A percentile compares a stretch with the other conserved stretches of the same genome.
Conservation (phyloP, 352 stramenopile species). For the Pythium coloratum region DNA sequence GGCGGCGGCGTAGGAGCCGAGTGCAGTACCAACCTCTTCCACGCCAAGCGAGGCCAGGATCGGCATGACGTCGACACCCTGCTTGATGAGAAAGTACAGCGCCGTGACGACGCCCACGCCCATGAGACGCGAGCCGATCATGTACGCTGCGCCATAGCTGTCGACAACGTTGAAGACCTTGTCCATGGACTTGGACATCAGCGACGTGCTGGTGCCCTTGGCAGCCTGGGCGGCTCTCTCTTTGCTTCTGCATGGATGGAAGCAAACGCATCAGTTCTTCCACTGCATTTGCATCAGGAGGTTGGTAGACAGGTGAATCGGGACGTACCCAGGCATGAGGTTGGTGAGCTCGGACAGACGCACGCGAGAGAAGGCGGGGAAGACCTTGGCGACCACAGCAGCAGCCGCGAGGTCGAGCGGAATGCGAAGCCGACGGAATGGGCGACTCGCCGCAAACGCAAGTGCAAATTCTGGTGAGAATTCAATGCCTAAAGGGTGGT, state of each 20-base stretch:
- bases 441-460: conserved; percentile 79
- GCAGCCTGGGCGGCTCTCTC: conserved; percentile 6
- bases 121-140: conserved; percentile 84
- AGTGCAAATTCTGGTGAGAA: conserved; percentile 88
- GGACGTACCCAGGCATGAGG: conserved; percentile 53
- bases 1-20: conserved; percentile 74
- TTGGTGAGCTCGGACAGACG: conserved; percentile 64
- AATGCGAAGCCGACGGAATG: conserved; percentile 78
- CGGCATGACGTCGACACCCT: conserved; percentile 83
- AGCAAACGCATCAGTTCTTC: neutral
- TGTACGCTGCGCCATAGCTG: conserved; percentile 87
- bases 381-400: conserved; percentile 63
- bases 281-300: too few relatives aligned
- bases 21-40: conserved; percentile 63
- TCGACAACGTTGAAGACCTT: conserved; percentile 75
- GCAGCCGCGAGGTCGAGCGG: conserved; percentile 74
- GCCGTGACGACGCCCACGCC: conserved; percentile 72
- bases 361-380: conserved; percentile 73
- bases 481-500: conserved; percentile 8
- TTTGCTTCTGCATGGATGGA: neutral
- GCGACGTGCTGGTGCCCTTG: conserved; percentile 19
- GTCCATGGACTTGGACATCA: conserved; percentile 67
- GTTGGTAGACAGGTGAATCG: too few relatives aligned
- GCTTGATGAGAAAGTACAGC: conserved; percentile 77
- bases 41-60: conserved; percentile 70